Evolutionary conservation across 495 filamentous ascomycete genomes (phyloP).

Genomic region (Amniculicola lignicola): DNA sequence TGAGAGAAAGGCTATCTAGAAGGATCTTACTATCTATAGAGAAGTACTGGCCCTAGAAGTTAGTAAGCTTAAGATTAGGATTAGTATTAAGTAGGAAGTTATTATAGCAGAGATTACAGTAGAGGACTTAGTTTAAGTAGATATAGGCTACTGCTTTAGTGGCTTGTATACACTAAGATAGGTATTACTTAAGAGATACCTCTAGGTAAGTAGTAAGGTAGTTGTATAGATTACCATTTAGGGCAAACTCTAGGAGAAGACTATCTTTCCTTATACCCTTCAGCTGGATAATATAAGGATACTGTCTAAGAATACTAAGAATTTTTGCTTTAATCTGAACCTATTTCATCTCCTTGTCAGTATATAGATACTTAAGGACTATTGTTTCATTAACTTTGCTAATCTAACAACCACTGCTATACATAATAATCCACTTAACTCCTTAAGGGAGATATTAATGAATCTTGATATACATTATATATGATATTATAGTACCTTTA

Average conservation of each 20-base stretch:
- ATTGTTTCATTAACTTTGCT: background rate
- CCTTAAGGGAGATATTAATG: background rate
- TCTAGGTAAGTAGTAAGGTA: constrained; percentile 13
- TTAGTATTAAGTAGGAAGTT: constrained; percentile 16
- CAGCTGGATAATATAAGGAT: constrained; percentile 6
- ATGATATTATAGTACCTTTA: background rate
- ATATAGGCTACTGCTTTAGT: constrained; percentile 23
- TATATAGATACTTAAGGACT: background rate
- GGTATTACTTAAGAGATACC: constrained; percentile 12
- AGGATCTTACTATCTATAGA: constrained; percentile 10
- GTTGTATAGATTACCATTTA: constrained; percentile 15
- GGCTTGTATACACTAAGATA: constrained; percentile 17
- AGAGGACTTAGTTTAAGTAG: constrained; percentile 18
- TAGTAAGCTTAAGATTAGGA: constrained; percentile 13
- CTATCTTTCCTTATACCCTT: constrained; percentile 7
- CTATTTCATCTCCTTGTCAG: background rate
- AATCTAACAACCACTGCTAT: background rate
- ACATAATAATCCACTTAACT: background rate
- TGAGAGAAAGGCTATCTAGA: constrained; percentile 19
- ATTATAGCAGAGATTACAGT: constrained; percentile 19
- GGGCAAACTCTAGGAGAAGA: constrained; percentile 19
- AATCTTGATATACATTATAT: background rate
- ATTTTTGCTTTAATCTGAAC: background rate
- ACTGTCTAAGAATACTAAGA: background rate
- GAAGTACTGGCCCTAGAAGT: constrained; percentile 25